Base-by-base conservation (phyloP, 495 filamentous ascomycete species). In the Neurospora discreta region DNA sequence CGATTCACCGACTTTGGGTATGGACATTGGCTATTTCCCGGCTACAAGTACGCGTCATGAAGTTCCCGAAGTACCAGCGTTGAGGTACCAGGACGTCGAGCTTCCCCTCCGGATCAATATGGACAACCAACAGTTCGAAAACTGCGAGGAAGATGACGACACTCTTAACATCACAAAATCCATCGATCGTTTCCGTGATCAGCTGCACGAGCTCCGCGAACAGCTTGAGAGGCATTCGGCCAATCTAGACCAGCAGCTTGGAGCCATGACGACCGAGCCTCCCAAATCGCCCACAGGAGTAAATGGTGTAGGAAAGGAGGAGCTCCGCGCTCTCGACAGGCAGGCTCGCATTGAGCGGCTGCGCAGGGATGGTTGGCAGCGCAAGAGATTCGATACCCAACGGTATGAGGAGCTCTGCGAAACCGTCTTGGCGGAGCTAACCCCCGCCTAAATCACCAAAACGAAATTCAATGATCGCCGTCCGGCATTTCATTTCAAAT, bases 391-490 rank as follows among this genome's bases (percentile, higher is more conserved):
- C 69, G 83, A 87, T 73, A 75, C 73, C 5, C 75, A 78, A 68
- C 78, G 81, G 69, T 88, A 88, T 72, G 81, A 84, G 72, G 80
- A 77, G 52, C 75, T 88, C 5, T 83, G 84, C 69, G 84, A 86
- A 73, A 76, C 78, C 20, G 85, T 82, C 8, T 71, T 86, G 71
- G 77, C 74, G 5, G 85, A 86, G 74, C 74, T 86, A 46, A 58
- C 72, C 52, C 52, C 52, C 52, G 52, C 39, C 68, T 20, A 33
- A 58, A 38, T 69, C 42, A 43, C 36, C 36, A 52, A 68, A 20
- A 41, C 26, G 39, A 69, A 39, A 38, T 41, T 13, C 13, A 20
- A 65, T 65, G 52, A 65, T 65, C 52, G 52, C 52, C 52, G 26
- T 33, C 52, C 26, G 26, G 33, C 16, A 70, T 43, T 33, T 70